These are phyloP conservation scores for Cyberlindnera americana DNA, from an alignment of 805 yeast species.

Conservation along the genomic window DNA sequence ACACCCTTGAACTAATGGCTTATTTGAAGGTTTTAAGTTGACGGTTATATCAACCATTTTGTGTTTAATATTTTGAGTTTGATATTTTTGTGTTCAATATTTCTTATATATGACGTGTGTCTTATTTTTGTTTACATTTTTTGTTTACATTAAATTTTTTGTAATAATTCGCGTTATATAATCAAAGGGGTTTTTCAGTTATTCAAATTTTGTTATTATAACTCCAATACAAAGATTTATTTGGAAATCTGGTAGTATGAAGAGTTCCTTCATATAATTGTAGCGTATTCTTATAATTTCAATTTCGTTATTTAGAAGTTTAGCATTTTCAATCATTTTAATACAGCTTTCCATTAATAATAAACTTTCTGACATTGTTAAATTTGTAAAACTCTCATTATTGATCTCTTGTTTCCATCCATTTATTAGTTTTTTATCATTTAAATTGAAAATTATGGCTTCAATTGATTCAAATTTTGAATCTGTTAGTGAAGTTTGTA, in stretches of 20 bases:
- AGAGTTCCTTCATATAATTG: conserved; percentile 6
- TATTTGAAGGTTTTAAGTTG: conserved; percentile 46
- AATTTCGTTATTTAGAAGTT: not conserved
- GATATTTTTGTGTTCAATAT: not conserved
- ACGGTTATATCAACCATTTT: conserved; percentile 22
- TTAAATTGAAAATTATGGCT: conserved; percentile 1
- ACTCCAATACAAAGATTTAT: conserved; percentile 5
- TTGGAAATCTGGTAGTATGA: conserved; percentile 5
- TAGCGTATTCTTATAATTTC: conserved; percentile 10
- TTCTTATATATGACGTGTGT: not conserved
- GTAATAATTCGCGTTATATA: no score
- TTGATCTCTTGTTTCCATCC: conserved; percentile 12
- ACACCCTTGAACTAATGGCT: conserved; percentile 57
- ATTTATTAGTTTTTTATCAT: conserved; percentile 11
- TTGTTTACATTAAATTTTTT: no score
- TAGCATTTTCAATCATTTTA: conserved; percentile 3
- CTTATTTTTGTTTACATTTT: not conserved
- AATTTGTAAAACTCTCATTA: not conserved
- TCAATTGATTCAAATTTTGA: not conserved
- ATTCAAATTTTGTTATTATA: not conserved
- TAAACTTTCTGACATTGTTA: conserved; percentile 1
- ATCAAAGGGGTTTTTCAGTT: not conserved
- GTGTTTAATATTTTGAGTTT: no score
- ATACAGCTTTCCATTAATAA: not conserved
- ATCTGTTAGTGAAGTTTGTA: conserved; percentile 6